Percentiles rank a stretch among this genome's conserved stretches.
These are phyloP conservation scores for Chrysochromulina parva DNA, from an alignment of 78 protist species.

Conservation along the genomic window DNA sequence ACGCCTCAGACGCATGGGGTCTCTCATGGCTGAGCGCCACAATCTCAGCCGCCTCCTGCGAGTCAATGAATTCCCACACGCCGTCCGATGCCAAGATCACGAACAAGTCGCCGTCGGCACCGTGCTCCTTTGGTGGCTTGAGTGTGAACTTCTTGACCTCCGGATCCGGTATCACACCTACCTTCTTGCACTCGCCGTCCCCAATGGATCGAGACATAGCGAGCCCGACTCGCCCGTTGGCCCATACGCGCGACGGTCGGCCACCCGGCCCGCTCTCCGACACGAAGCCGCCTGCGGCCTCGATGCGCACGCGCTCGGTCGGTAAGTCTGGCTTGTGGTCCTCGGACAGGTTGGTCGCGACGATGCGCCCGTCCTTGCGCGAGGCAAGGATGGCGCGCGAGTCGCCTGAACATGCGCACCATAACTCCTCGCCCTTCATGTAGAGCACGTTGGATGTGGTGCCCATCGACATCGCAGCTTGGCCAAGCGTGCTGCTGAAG, in stretches of 20 bases:
- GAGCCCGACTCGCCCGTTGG: not conserved
- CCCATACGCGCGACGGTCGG: not conserved
- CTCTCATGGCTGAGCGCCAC: not conserved
- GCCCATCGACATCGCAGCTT: not conserved
- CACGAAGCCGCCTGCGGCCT: not conserved
- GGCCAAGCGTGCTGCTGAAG: not conserved
- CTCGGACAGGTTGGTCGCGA: not conserved
- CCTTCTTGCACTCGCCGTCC: not conserved
- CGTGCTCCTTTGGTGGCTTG: too few species aligned
- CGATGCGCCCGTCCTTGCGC: not conserved
- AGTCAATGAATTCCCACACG: not conserved
- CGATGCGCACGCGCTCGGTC: not conserved
- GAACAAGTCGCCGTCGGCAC: not conserved
- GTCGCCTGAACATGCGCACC: not conserved
- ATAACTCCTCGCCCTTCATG: not conserved
- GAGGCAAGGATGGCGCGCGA: not conserved
- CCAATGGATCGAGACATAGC: not conserved
- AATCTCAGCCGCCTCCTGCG: not conserved
- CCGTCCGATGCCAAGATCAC: slow-evolving; percentile 5
- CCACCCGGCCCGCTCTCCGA: not conserved
- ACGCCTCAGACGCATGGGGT: not conserved
- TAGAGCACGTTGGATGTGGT: not conserved
- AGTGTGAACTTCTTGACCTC: too few species aligned
- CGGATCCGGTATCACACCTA: too few species aligned
- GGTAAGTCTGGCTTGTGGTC: not conserved